Evolutionary conservation across 331 rosid genomes (phyloP).

Genomic region (Malus hybrid): DNA sequence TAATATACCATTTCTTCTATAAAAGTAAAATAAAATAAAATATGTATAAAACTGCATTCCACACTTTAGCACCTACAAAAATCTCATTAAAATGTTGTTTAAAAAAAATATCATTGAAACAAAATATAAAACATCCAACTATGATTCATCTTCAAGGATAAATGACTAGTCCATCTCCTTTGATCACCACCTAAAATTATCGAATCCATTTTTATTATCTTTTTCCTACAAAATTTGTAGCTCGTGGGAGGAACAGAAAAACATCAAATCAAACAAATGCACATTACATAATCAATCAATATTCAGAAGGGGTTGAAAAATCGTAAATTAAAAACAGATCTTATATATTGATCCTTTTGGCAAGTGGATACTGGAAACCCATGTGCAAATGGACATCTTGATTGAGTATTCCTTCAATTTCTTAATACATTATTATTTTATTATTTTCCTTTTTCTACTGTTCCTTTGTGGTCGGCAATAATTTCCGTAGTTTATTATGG

Average conservation of each 20-base stretch:
- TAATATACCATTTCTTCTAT: background rate
- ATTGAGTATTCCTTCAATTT: constrained; percentile 21
- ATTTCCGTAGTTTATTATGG: constrained; percentile 3
- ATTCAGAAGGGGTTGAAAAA: background rate
- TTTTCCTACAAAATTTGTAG: background rate
- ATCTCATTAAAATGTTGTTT: too few relatives aligned
- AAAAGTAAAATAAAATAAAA: too few relatives aligned
- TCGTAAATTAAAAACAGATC: constrained; percentile 9
- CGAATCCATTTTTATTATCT: too few relatives aligned
- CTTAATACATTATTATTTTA: background rate
- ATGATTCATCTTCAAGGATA: too few relatives aligned
- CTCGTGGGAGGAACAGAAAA: constrained; percentile 29
- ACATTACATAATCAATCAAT: background rate
- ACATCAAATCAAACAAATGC: constrained; percentile 13
- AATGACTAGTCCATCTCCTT: too few relatives aligned
- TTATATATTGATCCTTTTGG: background rate
- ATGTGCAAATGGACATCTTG: constrained; percentile 33
- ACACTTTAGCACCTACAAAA: too few relatives aligned
- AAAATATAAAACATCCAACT: too few relatives aligned
- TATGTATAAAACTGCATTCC: too few relatives aligned
- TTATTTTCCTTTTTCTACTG: constrained; percentile 5
- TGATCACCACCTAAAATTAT: too few relatives aligned
- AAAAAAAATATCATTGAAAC: too few relatives aligned
- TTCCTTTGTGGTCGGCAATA: constrained; percentile 35
- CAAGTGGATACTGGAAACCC: constrained; percentile 23